Base-by-base conservation (phyloP, 2,329 filamentous ascomycete genomes). In the Sporothrix pseudoabietina region DNA sequence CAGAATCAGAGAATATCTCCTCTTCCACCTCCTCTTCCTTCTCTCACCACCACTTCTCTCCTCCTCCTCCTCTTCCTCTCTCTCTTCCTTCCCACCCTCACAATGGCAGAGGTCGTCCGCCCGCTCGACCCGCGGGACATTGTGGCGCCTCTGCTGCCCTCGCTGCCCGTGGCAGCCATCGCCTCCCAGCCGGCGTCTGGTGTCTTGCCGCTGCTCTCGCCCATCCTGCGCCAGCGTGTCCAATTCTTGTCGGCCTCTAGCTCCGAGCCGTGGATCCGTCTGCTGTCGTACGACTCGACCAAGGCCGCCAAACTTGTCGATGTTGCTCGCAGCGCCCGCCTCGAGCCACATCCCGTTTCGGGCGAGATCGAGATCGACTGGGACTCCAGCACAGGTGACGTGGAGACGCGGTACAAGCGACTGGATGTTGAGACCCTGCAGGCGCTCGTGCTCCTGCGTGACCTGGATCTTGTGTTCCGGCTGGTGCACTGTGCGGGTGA, bases 331-430 rank as follows among this genome's bases (percentile, higher is more conserved):
- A 86, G 87, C 72, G 88, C 92, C 71, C 83, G 86, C 63, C 84
- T 95, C 44, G 91, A 94, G 80, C 91, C 92, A n/a, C 93, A 96
- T 78, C 93, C 93, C 3, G 89, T 91, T 4, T 94, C 91, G 2
- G 92, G 92, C 71, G 92, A 94, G 80, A 88, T 95, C 71, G 92
- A 95, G 82, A 82, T 94, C 26, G 90, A 92, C 80, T 89, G 87
- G 85, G 87, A 89, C 59, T 19, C 35, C 19, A 41, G 22, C 52
- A 47, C 26, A 49, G 65, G 39, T 30, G 65, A 85, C 73, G 86
- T 88, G 8, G 84, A 88, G 74, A 84, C 86, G 39, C 85, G 87
- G 71, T 95, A 90, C 82, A 85, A 88, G 74, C 85, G 92, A n/a
- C 80, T 93, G 49, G 93, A 96, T 78, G 82, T 87, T 61, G 93